Base-by-base conservation (phyloP, 2,329 filamentous ascomycete genomes). In the Acrocalymma vagum region DNA sequence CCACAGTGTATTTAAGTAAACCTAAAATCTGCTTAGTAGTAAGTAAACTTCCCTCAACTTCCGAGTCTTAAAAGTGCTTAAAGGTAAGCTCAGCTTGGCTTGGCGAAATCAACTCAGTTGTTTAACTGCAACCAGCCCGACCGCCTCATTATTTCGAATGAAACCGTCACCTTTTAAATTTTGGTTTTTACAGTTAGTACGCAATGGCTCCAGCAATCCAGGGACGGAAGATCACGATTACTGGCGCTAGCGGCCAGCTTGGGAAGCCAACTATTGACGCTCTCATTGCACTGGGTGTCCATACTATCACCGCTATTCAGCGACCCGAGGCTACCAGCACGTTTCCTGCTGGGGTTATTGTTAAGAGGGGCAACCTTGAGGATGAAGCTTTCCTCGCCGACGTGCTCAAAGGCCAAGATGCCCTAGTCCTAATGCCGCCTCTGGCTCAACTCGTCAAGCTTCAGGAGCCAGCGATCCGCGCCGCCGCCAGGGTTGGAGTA, bases 241-340 rank as follows among this genome's bases (percentile, higher is more conserved):
- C 38, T 8, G 42, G 42, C 17, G 42, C 31, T 10, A 37, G 31
- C 38, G 73, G 75, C 41, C 64, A 60, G 17, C 51, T 70, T 23
- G 75, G 74, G 17, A 51, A 48, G 3, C 49, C 48, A 30, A 69
- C 72, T 33, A 47, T 66, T 34, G 41, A 59, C 3, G 64, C 65
- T 15, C 63, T 78, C 7, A 53, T 76, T 28, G 62, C 67, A 29
- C 70, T 65, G 16, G 72, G 72, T 38, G 72, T 72, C 29, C 76
- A 79, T 60, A 73, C 51, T 14, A 60, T 81, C 41, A 80, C 77
- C 3, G 74, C 74, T 42, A 60, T 81, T 25, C 73, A 72, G 4
- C 76, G 78, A 18, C 54, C 11, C 65, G 72, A 66, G 22, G 75
- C 74, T 51, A 67, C 55, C 2, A 64, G 50, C 43, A 63, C 49